phyloP scores from a whole-genome alignment of 331 rosid species.

The Telfairia occidentalis region DNA sequence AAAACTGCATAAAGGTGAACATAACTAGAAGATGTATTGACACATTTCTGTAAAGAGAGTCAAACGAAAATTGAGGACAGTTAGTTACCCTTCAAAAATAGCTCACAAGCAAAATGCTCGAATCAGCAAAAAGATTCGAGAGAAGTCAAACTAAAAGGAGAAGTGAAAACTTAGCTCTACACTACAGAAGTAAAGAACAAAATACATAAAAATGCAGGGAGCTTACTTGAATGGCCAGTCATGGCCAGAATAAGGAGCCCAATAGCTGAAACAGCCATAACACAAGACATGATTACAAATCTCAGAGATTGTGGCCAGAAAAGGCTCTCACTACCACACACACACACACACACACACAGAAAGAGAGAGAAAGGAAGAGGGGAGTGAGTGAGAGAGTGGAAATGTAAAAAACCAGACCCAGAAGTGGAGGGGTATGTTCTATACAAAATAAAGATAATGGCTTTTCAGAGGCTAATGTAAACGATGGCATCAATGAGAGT shows the following conservation, averaged over 20 bases:
- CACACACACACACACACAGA: background rate
- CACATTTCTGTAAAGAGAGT: background rate
- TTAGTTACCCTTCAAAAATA: background rate
- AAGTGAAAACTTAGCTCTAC: background rate
- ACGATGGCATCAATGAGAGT: conserved; percentile 12
- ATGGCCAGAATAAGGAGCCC: conserved; percentile 47
- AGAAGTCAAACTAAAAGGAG: background rate
- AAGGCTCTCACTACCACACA: background rate
- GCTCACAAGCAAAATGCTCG: background rate
- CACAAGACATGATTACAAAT: conserved; percentile 4
- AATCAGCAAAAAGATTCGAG: background rate
- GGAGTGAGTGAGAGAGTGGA: conserved; percentile 1
- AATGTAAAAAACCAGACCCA: background rate
- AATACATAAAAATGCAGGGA: background rate
- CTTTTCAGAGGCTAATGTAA: conserved; percentile 9
- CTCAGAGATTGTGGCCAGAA: conserved; percentile 10
- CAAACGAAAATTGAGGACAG: background rate
- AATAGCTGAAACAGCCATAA: conserved; percentile 45
- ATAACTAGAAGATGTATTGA: background rate
- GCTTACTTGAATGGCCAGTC: conserved; percentile 53
- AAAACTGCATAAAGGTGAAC: background rate
- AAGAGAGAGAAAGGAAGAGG: conserved; percentile 12
- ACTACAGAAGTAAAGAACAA: background rate
- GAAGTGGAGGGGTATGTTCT: conserved; percentile 1
- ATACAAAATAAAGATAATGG: conserved; percentile 2